Evolutionary conservation across 805 yeast genomes (phyloP), one percentile per base, ranked within the genome.

Genomic region (Kodamaea laetipori): DNA sequence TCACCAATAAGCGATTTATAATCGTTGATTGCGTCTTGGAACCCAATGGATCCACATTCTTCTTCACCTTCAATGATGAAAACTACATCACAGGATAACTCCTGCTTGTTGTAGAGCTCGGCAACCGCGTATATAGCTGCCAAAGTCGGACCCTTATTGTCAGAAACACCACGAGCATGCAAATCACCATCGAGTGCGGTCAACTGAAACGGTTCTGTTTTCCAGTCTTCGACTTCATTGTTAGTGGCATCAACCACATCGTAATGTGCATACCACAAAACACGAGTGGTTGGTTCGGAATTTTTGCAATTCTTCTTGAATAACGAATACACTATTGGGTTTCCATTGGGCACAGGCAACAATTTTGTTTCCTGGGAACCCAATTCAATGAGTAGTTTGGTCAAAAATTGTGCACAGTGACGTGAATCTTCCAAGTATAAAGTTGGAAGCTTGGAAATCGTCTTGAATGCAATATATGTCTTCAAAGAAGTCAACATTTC

Each of bases 41-140:
- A 89, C 0, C 97, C 97, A 54, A 77, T 77, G 0, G 96, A 87
- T 1, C 97, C 98, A 45, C 87, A 78, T 61, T 92, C 99, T 64
- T 94, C 99, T 61, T 90, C 97, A 35, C 99, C 99, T 64, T 92
- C 99, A 38, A 92, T 74, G 11, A 92, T 57, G 54, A 94, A 90
- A 0, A 86, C 81, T 3, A 92, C 83, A 60, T 92, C 96, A 36
- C 83, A 74, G 5, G 71, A 68, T 15, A 94, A 71, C 35, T 76
- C 63, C 0, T 73, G 66, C 8, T 67, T 63, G 21, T 76, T 76
- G 42, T 67, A 67, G 10, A 89, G 64, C 41, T 86, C 88, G 0
- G 94, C 90, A 13, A 86, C 95, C 0, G 96, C 88, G 64, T 81
- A 90, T 2, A 92, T 75, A 0, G 97, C 84, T 1, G 97, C 95